Base-by-base conservation (phyloP, 352 stramenopile species). In the Phytophthora europaea region DNA sequence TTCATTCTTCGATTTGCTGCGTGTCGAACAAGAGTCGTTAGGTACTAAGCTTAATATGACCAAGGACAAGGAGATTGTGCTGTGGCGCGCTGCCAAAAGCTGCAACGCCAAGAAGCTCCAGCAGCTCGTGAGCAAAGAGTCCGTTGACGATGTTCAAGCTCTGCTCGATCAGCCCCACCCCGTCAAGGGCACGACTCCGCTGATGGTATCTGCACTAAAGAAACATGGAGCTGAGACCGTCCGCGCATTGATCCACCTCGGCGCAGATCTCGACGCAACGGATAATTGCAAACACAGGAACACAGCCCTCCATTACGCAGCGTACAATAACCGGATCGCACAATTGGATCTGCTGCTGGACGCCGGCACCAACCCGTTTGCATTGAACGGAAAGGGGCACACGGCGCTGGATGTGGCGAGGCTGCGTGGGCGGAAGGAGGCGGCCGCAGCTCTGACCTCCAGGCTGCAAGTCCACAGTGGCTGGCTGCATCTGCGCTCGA, bases 281-380 rank as follows among this genome's bases (percentile, higher is more conserved):
- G 83, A 91, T 70, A 72, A 51, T 4, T 70, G 68, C 45, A 76
- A 79, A 22, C 75, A 83, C 65, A 64, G 70, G 53, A 84, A 84
- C 72, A 95, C 88, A 51, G 86, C 86, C 56, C 74, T 95, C 52
- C 88, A 95, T 45, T 85, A 88, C 61, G 88, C 88, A 8, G 85
- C 86, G 15, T 81, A 85, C 57, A 72, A 67, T 52, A 90, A 93
- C 67, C 76, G 80, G 28, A 64, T 87, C 50, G 56, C 68, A 4
- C 77, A 84, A 23, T 38, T 92, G 61, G 86, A 94, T 66, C 70
- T 84, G 40, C 45, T 95, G 73, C 72, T 94, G 33, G 67, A 79
- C 23, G 78, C 79, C 8, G 83, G 80, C 20, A 86, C 75, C 6
- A 70, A 85, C 36, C 50, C 71, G 16, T 89, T 89, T 33, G 76